These are phyloP conservation scores for Calonectria pteridis DNA, from an alignment of 2,329 filamentous ascomycete species.

Conservation along the genomic window DNA sequence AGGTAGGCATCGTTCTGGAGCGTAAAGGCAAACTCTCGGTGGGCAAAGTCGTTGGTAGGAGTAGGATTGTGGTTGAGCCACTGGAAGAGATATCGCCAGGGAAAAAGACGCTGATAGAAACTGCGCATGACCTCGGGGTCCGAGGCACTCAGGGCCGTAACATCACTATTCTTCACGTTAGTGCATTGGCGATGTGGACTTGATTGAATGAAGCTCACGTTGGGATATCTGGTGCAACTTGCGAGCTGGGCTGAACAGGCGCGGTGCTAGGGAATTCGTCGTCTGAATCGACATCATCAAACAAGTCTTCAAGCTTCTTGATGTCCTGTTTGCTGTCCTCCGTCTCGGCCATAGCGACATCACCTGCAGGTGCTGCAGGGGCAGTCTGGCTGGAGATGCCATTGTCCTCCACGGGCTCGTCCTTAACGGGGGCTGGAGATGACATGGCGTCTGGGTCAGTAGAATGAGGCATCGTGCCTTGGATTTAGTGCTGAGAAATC, in stretches of 20 bases:
- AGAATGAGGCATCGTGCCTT: conserved; percentile 39
- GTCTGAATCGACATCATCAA: conserved; percentile 70
- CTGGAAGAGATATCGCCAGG: conserved; percentile 94
- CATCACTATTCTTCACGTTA: conserved; percentile 44
- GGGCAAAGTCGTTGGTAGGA: conserved; percentile 87
- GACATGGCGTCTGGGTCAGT: conserved; percentile 39
- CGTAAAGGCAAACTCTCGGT: conserved; percentile 96
- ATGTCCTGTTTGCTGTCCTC: conserved; percentile 56
- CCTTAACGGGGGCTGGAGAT: conserved; percentile 43
- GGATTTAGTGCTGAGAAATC: neutral
- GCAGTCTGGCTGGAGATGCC: conserved; percentile 32
- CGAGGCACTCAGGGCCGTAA: conserved; percentile 62
- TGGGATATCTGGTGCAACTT: conserved; percentile 61
- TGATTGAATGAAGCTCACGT: conserved; percentile 51
- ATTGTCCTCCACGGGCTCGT: conserved; percentile 43
- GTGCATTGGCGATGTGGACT: neutral
- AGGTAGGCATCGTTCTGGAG: conserved; percentile 93
- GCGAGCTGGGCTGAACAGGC: conserved; percentile 50
- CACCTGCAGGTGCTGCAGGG: conserved; percentile 27
- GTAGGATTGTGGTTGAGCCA: conserved; percentile 96
- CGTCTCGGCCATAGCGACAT: conserved; percentile 41
- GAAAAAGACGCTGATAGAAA: conserved; percentile 96
- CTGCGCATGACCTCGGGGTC: conserved; percentile 90
- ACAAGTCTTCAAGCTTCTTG: conserved; percentile 69
- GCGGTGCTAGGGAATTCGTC: conserved; percentile 70